These are phyloP conservation scores for Pogostemon cablin DNA, from an alignment of 257 asterid genomes.

Conservation along the genomic window DNA sequence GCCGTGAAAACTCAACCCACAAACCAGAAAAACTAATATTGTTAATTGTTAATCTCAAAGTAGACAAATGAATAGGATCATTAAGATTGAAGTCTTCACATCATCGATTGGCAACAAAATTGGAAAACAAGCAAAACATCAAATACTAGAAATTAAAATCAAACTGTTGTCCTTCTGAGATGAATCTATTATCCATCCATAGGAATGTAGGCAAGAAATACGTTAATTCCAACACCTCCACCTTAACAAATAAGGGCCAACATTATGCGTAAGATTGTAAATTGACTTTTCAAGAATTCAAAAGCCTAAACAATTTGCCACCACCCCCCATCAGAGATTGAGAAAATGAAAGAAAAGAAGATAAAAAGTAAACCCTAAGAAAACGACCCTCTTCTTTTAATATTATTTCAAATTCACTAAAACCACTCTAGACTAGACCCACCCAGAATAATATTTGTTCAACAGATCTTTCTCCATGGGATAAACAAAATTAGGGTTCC, in stretches of 20 bases:
- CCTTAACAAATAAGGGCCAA: conserved; percentile 6
- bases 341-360: conserved; percentile 10
- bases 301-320: conserved; percentile 35
- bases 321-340: conserved; percentile 28
- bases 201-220: conserved; percentile 18
- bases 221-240: conserved; percentile 27
- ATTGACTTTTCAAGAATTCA: conserved; percentile 47
- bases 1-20: conserved; percentile 19
- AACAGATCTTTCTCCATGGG: background rate
- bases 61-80: background rate
- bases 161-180: background rate
- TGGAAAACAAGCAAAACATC: background rate
- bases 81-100: too few species aligned
- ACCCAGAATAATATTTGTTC: conserved; percentile 25
- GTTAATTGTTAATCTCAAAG: too few species aligned
- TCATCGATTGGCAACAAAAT: too few species aligned
- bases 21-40: background rate
- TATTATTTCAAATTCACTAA: background rate
- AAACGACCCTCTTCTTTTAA: conserved; percentile 43
- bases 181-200: background rate
- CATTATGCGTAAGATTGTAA: conserved; percentile 17
- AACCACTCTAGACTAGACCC: conserved; percentile 31
- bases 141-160: background rate
- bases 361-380: conserved; percentile 44
- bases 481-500: conserved; percentile 1